Evolutionary conservation across 108 stramenopile genomes (phyloP).

Genomic region (Cyclostephanos invisitatus): DNA sequence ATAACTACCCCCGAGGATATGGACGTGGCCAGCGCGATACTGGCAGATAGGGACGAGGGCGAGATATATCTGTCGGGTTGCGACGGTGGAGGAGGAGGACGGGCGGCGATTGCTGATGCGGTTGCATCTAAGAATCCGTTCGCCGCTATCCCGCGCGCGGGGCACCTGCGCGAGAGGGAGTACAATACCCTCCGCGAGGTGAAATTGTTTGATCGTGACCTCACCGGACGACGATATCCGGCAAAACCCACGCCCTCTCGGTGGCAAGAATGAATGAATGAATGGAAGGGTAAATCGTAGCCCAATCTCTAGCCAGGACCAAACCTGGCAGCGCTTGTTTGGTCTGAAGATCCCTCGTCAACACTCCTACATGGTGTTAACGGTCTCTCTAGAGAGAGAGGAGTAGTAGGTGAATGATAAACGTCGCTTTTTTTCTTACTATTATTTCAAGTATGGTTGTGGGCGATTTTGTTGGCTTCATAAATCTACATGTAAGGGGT

Average conservation of each 20-base stretch:
- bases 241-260: conserved; percentile 3
- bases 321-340: too few relatives aligned
- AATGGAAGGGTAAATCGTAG: too few relatives aligned
- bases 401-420: too few relatives aligned
- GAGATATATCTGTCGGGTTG: conserved; percentile 23
- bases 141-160: not conserved
- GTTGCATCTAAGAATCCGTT: not conserved
- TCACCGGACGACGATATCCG: not conserved
- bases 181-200: conserved; percentile 13
- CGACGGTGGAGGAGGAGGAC: not conserved
- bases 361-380: too few relatives aligned
- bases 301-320: too few relatives aligned
- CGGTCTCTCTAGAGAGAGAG: too few relatives aligned
- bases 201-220: not conserved
- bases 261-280: conserved; percentile 1
- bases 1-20: conserved; percentile 97
- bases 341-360: too few relatives aligned
- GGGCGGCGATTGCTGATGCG: not conserved
- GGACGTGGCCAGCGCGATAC: conserved; percentile 87
- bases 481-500: too few relatives aligned
- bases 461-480: too few relatives aligned
- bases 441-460: too few relatives aligned
- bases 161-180: not conserved
- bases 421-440: too few relatives aligned
- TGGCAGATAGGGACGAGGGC: conserved; percentile 55